phyloP scores from a whole-genome alignment of 306 rosid species.

The Quercus parvula region DNA sequence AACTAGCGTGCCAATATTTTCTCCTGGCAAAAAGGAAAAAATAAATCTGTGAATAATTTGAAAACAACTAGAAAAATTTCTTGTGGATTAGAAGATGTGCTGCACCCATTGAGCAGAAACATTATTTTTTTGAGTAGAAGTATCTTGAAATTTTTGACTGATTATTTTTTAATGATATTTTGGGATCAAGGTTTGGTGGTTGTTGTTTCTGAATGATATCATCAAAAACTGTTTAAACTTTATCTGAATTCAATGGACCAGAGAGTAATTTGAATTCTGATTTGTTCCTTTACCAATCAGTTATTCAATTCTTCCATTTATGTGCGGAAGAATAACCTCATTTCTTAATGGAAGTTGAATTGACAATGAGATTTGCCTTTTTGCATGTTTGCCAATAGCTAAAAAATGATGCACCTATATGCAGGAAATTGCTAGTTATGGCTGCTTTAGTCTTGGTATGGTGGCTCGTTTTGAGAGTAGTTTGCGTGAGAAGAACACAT shows the following conservation, averaged over 20 bases:
- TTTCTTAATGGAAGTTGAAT: conserved; percentile 10
- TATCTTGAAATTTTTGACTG: not conserved
- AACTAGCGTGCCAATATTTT: too few relatives aligned
- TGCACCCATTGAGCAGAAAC: too few relatives aligned
- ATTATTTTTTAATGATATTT: not conserved
- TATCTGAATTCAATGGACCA: not conserved
- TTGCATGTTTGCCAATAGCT: conserved; percentile 3
- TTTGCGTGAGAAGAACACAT: conserved; percentile 48
- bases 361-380: not conserved
- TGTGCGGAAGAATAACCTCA: not conserved
- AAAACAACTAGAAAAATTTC: too few relatives aligned
- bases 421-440: conserved; percentile 92
- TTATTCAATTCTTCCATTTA: not conserved
- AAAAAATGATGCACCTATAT: conserved; percentile 11
- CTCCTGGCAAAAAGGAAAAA: too few relatives aligned
- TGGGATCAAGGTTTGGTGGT: too few relatives aligned
- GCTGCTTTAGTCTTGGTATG: conserved; percentile 98
- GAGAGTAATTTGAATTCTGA: not conserved
- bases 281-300: not conserved
- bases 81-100: too few relatives aligned
- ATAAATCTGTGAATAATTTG: too few relatives aligned
- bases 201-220: not conserved
- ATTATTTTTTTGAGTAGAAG: not conserved
- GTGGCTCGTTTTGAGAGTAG: conserved; percentile 68
- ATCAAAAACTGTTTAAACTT: not conserved